Conservation (phyloP, 345 rosid genomes). For the Adansonia digitata region DNA sequence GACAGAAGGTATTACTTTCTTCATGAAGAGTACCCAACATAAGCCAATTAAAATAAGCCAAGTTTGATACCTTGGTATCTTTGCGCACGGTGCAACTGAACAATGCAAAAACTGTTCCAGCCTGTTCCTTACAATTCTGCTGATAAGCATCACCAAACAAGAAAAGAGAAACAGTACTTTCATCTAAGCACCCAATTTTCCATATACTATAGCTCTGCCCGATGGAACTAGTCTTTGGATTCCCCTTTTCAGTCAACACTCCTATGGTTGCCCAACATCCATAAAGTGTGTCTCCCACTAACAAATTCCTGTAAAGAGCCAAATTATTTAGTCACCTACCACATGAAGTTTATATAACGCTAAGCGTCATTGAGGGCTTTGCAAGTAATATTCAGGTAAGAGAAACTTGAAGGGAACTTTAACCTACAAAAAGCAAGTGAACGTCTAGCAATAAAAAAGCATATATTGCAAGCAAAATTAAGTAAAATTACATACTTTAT, state of each 20-base stretch:
- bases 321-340: conserved; percentile 9
- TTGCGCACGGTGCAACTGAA: conserved; percentile 69
- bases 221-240: conserved; percentile 61
- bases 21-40: not conserved
- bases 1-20: conserved; percentile 1
- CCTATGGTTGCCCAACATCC: conserved; percentile 94
- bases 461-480: not conserved
- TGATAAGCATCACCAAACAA: conserved; percentile 84
- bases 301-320: conserved; percentile 51
- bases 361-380: not conserved
- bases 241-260: conserved; percentile 76
- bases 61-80: conserved; percentile 45
- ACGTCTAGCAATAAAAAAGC: not conserved
- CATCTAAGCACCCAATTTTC: conserved; percentile 67
- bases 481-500: conserved; percentile 45
- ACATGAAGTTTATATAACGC: not conserved
- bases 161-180: conserved; percentile 61
- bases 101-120: conserved; percentile 72
- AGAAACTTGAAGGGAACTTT: not conserved
- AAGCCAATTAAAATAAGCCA: not conserved
- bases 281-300: conserved; percentile 61
- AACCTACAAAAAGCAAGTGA: not conserved
- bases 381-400: not conserved
- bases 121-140: conserved; percentile 46
- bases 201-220: conserved; percentile 72